These are phyloP conservation scores for Achaetomium macrosporum DNA, from an alignment of 2,329 filamentous ascomycete species.

Conservation along the genomic window DNA sequence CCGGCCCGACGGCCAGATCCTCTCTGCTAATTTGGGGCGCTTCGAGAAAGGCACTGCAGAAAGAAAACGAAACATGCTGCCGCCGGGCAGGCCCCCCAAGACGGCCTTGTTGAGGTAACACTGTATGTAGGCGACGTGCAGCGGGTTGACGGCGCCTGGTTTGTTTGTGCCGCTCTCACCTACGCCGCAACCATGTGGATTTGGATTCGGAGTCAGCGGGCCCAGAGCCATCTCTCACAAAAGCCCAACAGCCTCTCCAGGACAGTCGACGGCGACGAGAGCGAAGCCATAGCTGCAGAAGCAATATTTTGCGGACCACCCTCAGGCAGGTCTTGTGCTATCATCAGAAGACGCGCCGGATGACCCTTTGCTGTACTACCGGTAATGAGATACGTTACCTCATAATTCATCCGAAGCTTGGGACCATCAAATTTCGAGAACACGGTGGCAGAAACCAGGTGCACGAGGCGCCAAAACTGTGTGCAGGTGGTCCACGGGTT, in stretches of 20 bases:
- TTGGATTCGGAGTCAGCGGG: neutral
- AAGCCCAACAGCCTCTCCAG: neutral
- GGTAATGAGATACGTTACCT: slow-evolving; percentile 6
- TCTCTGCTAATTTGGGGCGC: slow-evolving; percentile 11
- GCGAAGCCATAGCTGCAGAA: neutral
- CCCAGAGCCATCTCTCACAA: neutral
- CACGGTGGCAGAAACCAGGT: slow-evolving; percentile 2
- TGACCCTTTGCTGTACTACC: slow-evolving; percentile 10
- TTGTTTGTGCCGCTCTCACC: slow-evolving; percentile 16
- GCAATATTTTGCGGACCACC: no score
- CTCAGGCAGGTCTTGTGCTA: slow-evolving; percentile 6
- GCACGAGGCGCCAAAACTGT: slow-evolving; percentile 9
- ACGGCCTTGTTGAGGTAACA: slow-evolving; percentile 10
- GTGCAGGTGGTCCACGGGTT: slow-evolving; percentile 1
- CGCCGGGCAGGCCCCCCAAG: slow-evolving; percentile 6
- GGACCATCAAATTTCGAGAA: slow-evolving; percentile 1
- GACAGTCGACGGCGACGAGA: neutral
- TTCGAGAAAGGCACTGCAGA: neutral
- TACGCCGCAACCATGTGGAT: neutral
- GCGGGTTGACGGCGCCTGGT: neutral
- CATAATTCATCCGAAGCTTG: slow-evolving; percentile 6
- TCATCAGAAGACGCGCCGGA: slow-evolving; percentile 11
- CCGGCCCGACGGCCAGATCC: slow-evolving; percentile 7
- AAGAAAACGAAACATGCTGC: slow-evolving; percentile 14
- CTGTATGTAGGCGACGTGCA: slow-evolving; percentile 5